phyloP scores from a whole-genome alignment of 106 monocot species.

The Gastrodia elata region DNA sequence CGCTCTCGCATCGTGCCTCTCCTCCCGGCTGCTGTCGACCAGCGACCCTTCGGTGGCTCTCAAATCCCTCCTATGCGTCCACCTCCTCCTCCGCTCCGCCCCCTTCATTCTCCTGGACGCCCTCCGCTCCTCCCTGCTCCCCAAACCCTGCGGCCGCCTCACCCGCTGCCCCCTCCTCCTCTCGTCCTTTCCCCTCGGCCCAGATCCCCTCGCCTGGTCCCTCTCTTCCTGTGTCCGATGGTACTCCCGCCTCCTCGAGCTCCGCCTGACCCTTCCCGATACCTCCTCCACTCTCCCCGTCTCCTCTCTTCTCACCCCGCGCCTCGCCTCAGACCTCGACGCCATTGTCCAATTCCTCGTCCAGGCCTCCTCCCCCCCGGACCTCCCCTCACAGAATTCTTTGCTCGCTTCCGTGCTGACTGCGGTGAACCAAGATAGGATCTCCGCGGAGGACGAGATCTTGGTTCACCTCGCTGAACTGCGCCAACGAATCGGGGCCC shows the following conservation, averaged over 20 bases:
- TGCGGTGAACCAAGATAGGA: conserved; percentile 23
- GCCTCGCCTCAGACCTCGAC: conserved; percentile 29
- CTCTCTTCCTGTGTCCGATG: conserved; percentile 39
- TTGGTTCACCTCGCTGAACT: conserved; percentile 25
- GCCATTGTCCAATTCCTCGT: conserved; percentile 7
- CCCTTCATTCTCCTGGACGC: conserved; percentile 43
- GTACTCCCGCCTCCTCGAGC: conserved; percentile 48
- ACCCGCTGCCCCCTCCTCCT: conserved; percentile 36
- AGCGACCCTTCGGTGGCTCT: conserved; percentile 40
- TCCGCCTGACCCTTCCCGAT: conserved; percentile 9
- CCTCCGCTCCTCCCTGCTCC: conserved; percentile 16
- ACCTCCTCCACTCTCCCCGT: neutral
- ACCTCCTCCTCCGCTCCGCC: conserved; percentile 29
- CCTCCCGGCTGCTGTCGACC: conserved; percentile 28
- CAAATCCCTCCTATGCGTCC: conserved; percentile 44
- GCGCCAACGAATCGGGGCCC: conserved; percentile 21
- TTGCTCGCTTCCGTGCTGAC: conserved; percentile 15
- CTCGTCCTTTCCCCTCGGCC: conserved; percentile 21
- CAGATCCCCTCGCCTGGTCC: conserved; percentile 13
- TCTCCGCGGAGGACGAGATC: conserved; percentile 14
- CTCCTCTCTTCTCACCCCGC: conserved; percentile 17
- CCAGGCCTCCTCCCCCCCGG: conserved; percentile 17
- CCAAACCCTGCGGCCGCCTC: conserved; percentile 21
- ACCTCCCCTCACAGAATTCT: neutral
- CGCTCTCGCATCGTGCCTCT: conserved; percentile 21